A percentile compares a stretch with the other conserved stretches of the same genome.
phyloP scores from a whole-genome alignment of 2,329 filamentous ascomycete species.

The Sclerotinia sclerotiorum region DNA sequence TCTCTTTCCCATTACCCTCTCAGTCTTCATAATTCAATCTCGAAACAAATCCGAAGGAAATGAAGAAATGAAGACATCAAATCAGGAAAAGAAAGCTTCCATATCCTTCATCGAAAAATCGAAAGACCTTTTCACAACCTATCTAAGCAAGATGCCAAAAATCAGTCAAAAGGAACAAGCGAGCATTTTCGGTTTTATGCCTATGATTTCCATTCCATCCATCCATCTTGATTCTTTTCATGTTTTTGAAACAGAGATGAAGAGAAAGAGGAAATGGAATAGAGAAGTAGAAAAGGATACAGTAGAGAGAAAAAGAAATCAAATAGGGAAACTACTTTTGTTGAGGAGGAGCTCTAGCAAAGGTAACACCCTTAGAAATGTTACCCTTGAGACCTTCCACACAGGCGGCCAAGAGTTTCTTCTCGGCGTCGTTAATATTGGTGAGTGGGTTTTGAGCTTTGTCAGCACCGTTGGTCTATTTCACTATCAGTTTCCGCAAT shows the following conservation, averaged over 20 bases:
- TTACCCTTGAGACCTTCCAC: slow-evolving; percentile 54
- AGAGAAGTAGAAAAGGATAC: background rate
- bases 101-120: background rate
- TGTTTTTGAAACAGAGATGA: background rate
- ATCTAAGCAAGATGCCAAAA: slow-evolving; percentile 23
- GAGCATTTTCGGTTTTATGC: background rate
- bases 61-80: slow-evolving; percentile 2
- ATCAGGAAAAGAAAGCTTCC: background rate
- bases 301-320: background rate
- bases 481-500: slow-evolving; percentile 79
- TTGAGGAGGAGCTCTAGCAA: slow-evolving; percentile 42
- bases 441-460: slow-evolving; percentile 22
- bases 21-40: background rate
- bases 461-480: slow-evolving; percentile 59
- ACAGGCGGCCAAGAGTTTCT: slow-evolving; percentile 20
- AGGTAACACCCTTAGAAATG: slow-evolving; percentile 82
- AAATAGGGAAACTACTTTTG: slow-evolving; percentile 26
- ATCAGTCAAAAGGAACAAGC: slow-evolving; percentile 20
- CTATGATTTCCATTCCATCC: background rate
- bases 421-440: slow-evolving; percentile 34
- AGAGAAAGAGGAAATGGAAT: background rate
- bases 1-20: background rate
- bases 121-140: slow-evolving; percentile 23
- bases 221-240: background rate
- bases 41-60: background rate